Percentiles rank a stretch among this genome's conserved stretches.
These are phyloP conservation scores for Fistulifera solaris DNA, from an alignment of 108 stramenopile genomes.

Conservation along the genomic window DNA sequence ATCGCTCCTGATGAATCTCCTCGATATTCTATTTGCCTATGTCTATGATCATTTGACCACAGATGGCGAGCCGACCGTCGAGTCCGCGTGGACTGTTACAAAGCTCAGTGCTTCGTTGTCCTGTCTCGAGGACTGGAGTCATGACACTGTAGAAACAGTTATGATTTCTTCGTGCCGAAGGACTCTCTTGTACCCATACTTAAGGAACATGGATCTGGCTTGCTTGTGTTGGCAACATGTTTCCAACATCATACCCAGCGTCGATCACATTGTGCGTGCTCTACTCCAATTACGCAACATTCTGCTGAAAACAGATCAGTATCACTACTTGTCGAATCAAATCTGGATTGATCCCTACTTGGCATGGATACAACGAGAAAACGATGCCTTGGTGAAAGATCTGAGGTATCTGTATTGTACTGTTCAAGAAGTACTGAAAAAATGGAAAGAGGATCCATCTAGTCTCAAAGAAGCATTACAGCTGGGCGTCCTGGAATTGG, in stretches of 20 bases:
- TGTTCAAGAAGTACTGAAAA: neutral
- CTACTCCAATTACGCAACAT: conserved; percentile 64
- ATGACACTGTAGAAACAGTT: conserved; percentile 11
- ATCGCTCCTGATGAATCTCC: conserved; percentile 37
- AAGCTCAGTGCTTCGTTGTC: conserved; percentile 64
- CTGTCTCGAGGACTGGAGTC: conserved; percentile 67
- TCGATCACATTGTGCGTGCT: conserved; percentile 44
- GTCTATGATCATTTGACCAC: conserved; percentile 89
- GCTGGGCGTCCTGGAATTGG: too few relatives aligned
- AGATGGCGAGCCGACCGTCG: conserved; percentile 81
- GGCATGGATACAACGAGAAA: conserved; percentile 51
- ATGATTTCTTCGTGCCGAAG: conserved; percentile 42
- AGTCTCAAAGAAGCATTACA: too few relatives aligned
- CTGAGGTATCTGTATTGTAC: neutral
- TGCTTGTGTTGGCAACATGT: conserved; percentile 21
- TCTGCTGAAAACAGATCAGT: conserved; percentile 80
- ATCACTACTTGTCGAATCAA: conserved; percentile 83
- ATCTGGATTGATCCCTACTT: conserved; percentile 64
- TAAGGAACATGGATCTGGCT: conserved; percentile 61
- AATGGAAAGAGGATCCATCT: too few relatives aligned
- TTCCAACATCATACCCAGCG: conserved; percentile 34
- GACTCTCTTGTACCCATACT: conserved; percentile 82
- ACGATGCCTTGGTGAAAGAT: neutral
- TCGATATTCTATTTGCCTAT: conserved; percentile 83
- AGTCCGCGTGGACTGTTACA: conserved; percentile 88